Evolutionary conservation across 163 green algal genomes (phyloP).

Genomic region (Prototheca cutis): DNA sequence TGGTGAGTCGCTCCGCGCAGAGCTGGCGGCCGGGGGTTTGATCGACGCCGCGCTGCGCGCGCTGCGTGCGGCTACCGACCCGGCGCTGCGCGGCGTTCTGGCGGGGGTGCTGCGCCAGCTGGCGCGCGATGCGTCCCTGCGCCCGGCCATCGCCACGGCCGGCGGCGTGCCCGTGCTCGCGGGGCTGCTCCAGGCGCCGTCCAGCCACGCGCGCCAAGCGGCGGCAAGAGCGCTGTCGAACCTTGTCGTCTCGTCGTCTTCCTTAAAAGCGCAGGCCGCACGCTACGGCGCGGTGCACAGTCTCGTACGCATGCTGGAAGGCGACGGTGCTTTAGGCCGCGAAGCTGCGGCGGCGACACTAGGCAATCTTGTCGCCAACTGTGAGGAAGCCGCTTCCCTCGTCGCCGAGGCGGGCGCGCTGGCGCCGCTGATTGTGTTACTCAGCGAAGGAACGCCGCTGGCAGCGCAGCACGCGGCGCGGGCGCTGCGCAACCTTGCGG

Average conservation of each 20-base stretch:
- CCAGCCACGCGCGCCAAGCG: constrained; percentile 6
- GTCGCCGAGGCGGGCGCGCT: constrained; percentile 16
- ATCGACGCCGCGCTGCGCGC: constrained; percentile 11
- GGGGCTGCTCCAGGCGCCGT: constrained; percentile 16
- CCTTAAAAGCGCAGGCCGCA: constrained; percentile 17
- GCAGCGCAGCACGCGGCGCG: background rate
- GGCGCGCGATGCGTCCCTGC: constrained; percentile 3
- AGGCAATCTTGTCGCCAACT: constrained; percentile 31
- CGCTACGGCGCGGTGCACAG: constrained; percentile 12
- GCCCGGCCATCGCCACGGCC: constrained; percentile 2
- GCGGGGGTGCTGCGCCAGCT: constrained; percentile 17
- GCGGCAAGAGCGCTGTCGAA: constrained; percentile 22
- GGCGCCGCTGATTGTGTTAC: constrained; percentile 10
- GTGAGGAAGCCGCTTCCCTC: constrained; percentile 8
- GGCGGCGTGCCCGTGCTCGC: constrained; percentile 13
- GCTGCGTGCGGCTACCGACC: constrained; percentile 11
- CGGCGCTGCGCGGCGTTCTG: constrained; percentile 5
- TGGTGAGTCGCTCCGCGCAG: background rate
- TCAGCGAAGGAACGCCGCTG: background rate
- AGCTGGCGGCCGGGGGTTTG: constrained; percentile 1
- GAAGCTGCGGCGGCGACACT: constrained; percentile 25
- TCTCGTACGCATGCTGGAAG: background rate
- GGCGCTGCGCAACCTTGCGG: constrained; percentile 6
- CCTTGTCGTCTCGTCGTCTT: constrained; percentile 12
- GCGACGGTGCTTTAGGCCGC: constrained; percentile 5